A percentile compares a stretch with the other conserved stretches of the same genome.
phyloP scores from a whole-genome alignment of 306 rosid genomes.

The Vigna nakashimae region DNA sequence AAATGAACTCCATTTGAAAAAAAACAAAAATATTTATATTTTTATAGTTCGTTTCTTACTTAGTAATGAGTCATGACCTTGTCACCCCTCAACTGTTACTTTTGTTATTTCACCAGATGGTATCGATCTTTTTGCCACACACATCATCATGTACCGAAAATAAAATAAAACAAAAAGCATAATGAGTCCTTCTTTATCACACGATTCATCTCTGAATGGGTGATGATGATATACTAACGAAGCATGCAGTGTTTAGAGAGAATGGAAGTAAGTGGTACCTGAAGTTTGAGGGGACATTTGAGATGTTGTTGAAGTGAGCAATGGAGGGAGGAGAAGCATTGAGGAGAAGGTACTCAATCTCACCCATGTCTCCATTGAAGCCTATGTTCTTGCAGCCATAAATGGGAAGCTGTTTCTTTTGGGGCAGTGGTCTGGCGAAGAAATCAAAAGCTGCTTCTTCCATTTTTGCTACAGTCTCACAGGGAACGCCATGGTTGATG shows the following conservation, averaged over 20 bases:
- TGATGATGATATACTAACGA: not conserved
- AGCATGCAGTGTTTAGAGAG: not conserved
- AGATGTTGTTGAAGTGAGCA: conserved; percentile 53
- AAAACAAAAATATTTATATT: too few species aligned
- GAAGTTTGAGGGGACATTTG: conserved; percentile 58
- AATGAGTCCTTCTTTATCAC: not conserved
- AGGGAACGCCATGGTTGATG: conserved; percentile 67
- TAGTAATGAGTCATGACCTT: conserved; percentile 7
- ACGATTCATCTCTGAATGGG: not conserved
- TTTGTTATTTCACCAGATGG: conserved; percentile 19
- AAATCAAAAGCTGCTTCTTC: conserved; percentile 60
- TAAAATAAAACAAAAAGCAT: not conserved
- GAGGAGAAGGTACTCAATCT: conserved; percentile 74
- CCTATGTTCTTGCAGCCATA: conserved; percentile 85
- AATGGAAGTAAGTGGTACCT: conserved; percentile 48
- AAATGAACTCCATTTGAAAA: too few species aligned
- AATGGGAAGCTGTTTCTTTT: conserved; percentile 63
- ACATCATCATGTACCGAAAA: not conserved
- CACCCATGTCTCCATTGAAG: conserved; percentile 76
- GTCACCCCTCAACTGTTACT: conserved; percentile 28
- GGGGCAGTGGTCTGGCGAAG: conserved; percentile 57
- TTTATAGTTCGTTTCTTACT: not conserved
- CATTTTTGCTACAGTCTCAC: conserved; percentile 49
- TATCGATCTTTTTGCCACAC: conserved; percentile 29
- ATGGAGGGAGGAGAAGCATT: conserved; percentile 48